These are phyloP conservation scores for Aspergillus cejpii DNA, from an alignment of 2,329 filamentous ascomycete genomes.

Conservation along the genomic window DNA sequence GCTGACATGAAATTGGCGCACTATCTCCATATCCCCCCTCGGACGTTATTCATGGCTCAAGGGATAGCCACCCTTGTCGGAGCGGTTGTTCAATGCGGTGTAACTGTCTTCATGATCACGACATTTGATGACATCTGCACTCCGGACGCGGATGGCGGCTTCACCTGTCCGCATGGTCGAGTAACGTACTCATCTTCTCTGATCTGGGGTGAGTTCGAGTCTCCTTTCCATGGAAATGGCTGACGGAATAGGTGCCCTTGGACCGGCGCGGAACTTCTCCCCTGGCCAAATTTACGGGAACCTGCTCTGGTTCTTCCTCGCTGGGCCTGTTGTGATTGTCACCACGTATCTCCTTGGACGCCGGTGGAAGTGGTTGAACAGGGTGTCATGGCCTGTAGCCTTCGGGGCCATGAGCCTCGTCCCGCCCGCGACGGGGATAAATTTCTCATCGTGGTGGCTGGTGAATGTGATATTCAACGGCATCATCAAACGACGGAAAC, in stretches of 20 bases:
- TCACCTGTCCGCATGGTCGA: slow-evolving; percentile 51
- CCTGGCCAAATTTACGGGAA: slow-evolving; percentile 55
- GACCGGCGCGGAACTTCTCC: slow-evolving; percentile 61
- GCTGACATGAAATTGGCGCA: slow-evolving; percentile 61
- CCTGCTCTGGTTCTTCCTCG: slow-evolving; percentile 65
- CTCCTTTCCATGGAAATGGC: neutral
- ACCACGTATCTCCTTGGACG: slow-evolving; percentile 55
- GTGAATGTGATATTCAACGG: slow-evolving; percentile 45
- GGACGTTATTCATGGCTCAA: slow-evolving; percentile 47
- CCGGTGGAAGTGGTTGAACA: slow-evolving; percentile 55
- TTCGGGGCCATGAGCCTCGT: slow-evolving; percentile 59
- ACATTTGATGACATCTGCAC: slow-evolving; percentile 46
- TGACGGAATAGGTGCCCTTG: slow-evolving; percentile 47
- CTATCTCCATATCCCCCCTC: slow-evolving; percentile 42
- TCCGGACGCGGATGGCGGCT: slow-evolving; percentile 53
- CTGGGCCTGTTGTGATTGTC: slow-evolving; percentile 57
- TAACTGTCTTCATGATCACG: slow-evolving; percentile 46
- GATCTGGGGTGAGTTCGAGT: slow-evolving; percentile 53
- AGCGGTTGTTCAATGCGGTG: slow-evolving; percentile 45
- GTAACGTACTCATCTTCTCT: slow-evolving; percentile 63
- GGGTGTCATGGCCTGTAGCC: slow-evolving; percentile 61
- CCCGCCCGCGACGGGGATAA: slow-evolving; percentile 63
- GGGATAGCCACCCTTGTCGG: slow-evolving; percentile 47
- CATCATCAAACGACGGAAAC: slow-evolving; percentile 37
- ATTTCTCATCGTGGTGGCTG: slow-evolving; percentile 61